Base-by-base conservation (phyloP, 768 basidiomycete species). In the Leccinellum rugosiceps region DNA sequence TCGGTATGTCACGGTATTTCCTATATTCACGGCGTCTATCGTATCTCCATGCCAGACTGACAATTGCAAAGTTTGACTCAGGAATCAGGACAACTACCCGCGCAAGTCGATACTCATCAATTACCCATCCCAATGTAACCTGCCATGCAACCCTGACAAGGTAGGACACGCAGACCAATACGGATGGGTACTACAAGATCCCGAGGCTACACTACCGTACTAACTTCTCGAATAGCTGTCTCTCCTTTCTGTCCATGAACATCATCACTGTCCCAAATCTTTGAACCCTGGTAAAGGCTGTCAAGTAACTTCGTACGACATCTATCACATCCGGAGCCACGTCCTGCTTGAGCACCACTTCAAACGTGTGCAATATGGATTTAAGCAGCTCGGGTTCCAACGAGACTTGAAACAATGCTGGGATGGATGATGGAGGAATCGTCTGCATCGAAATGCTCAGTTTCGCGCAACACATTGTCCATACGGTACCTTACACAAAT, bases 331-430 rank as follows among this genome's bases (percentile, higher is more conserved):
- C 50, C 17, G 53, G 26, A 46, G 56, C 17, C 3, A 68, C 38
- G 51, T 63, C 54, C 25, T 59, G 64, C 28, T 59, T 45, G 56
- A 61, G 55, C 77, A 68, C 11, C 70, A 65, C 63, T 8, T 65
- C 68, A 60, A 91, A 82, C 3, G 78, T 79, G 28, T 76, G 72
- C 25, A 92, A 67, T 21, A 92, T 75, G 1, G 83, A 81, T 3
- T 76, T 75, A 17, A 93, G 78, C 26, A 88, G 64, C 1, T 77
- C 64, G 0, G 91, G 81, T 45, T 92, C 91, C 31, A 93, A 76
- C 0, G 88, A 88, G 0, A 77, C 82, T 63, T 86, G 79, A 72
- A 88, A 90, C 38, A 93, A 70, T 2, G 76, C 62, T 1, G 89
- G 87, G 26, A 92, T 68, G 17, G 74, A 72, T 8, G 75, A 48